Percentiles rank a stretch among this genome's conserved stretches.
These are phyloP conservation scores for Lactuca sativa DNA, from an alignment of 129 eudicot species.

Conservation along the genomic window DNA sequence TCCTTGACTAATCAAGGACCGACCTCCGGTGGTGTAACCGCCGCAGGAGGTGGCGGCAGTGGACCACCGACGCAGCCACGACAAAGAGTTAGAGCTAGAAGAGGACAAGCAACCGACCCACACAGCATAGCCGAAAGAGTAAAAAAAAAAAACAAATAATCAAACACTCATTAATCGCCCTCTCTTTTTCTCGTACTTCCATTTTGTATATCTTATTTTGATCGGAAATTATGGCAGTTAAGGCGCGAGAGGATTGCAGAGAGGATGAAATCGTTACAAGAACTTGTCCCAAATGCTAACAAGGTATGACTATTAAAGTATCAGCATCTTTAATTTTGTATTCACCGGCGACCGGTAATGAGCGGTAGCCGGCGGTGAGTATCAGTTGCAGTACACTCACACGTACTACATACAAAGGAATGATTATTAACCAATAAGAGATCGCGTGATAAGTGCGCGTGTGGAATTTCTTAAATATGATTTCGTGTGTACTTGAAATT, in stretches of 20 bases:
- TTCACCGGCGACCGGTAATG: conserved; percentile 10
- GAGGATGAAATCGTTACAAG: conserved; percentile 81
- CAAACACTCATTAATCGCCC: neutral
- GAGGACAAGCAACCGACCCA: conserved; percentile 95
- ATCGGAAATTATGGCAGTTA: conserved; percentile 44
- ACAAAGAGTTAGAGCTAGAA: conserved; percentile 81
- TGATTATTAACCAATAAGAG: conserved; percentile 15
- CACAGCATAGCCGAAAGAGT: conserved; percentile 88
- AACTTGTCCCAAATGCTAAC: conserved; percentile 85
- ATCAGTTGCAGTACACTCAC: conserved; percentile 3
- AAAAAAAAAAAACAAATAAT: neutral
- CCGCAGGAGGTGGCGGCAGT: conserved; percentile 42
- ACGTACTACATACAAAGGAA: conserved; percentile 17
- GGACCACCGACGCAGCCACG: conserved; percentile 60
- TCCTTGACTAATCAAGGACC: conserved; percentile 35
- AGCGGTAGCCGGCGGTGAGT: conserved; percentile 17
- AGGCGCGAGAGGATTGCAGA: conserved; percentile 88
- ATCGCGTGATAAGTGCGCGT: conserved; percentile 33
- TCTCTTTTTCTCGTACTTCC: neutral
- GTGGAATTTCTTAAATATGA: conserved; percentile 9
- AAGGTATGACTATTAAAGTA: conserved; percentile 42
- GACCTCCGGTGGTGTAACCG: conserved; percentile 10
- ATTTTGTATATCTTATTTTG: conserved; percentile 9
- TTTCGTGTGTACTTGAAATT: conserved; percentile 43
- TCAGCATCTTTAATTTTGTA: neutral